Evolutionary conservation across 2,329 filamentous ascomycete genomes (phyloP), one percentile per base, ranked within the genome.

Genomic region (Diaporthe helianthi): DNA sequence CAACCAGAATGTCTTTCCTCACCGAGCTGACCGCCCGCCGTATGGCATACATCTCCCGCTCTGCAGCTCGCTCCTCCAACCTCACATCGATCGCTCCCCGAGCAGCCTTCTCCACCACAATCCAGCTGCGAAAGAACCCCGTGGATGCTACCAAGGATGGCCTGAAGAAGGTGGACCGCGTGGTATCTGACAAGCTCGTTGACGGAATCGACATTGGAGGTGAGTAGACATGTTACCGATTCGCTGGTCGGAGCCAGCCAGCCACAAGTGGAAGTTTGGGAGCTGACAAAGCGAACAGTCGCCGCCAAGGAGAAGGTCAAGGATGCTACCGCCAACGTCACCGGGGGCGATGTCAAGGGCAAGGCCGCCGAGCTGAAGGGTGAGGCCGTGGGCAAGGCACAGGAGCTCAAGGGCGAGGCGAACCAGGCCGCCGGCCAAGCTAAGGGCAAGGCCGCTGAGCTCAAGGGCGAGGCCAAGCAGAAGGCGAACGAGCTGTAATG

Each of bases 171-270:
- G 86, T 89, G 7, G 87, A 91, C 79, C 83, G 87, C 36, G 83
- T 80, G 61, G 86, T 91, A 51, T 85, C 85, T 70, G 85, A 89
- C 76, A 90, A 88, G 76, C 76, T 91, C 22, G 85, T 90, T 33
- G 86, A 87, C 47, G 87, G 87, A 19, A 88, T 91, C 76, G 83
- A 91, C 73, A 80, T 82, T 55, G 84, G 85, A 60, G 78, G 89
- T 90, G 81, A 70, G 85, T 82, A 49, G 19, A 33, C 17, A 10
- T 2, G 22, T 17, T 6, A 17, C 6, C 9, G 10, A 6, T 5
- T 2, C 6, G 26, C n/a, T 24, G 29, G 17, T 12, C 8, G 26
- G 17, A 46, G 13, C 36, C 36, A 46, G 13, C 36, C 36, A 38
- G 13, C 2, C 13, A 9, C 13, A 47, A 24, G 6, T 2, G 6